Percentiles rank a stretch among this genome's conserved stretches.
Evolutionary conservation across 1,284 basidiomycete species (phyloP).

Genomic region (Trichosporon coremiiforme): DNA sequence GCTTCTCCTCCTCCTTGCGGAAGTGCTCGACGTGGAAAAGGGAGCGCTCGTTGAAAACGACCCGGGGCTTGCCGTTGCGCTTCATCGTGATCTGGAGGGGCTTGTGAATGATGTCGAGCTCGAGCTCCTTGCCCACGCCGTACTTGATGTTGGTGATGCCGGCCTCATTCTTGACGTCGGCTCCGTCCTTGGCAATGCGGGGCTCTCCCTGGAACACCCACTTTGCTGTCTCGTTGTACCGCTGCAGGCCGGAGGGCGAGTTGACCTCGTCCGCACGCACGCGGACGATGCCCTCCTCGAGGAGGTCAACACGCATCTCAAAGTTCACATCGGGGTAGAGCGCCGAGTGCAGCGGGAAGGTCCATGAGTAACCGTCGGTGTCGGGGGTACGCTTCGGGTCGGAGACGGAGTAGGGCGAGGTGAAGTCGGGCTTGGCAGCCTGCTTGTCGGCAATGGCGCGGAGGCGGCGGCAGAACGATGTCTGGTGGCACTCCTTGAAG

Average conservation of each 20-base stretch:
- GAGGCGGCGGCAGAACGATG: conserved; percentile 86
- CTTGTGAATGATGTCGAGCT: conserved; percentile 67
- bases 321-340: conserved; percentile 82
- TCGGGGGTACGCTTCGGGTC: conserved; percentile 60
- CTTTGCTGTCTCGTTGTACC: conserved; percentile 83
- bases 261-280: conserved; percentile 82
- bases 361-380: conserved; percentile 54
- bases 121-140: conserved; percentile 35
- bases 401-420: conserved; percentile 79
- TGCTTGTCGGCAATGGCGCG: conserved; percentile 75
- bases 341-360: conserved; percentile 70
- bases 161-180: conserved; percentile 58
- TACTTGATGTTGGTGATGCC: conserved; percentile 46
- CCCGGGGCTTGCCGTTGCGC: conserved; percentile 74
- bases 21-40: conserved; percentile 99
- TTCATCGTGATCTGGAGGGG: conserved; percentile 74
- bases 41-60: conserved; percentile 85
- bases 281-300: conserved; percentile 76
- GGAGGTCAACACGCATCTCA: conserved; percentile 74
- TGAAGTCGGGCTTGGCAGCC: conserved; percentile 63
- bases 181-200: conserved; percentile 58
- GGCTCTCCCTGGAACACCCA: conserved; percentile 77
- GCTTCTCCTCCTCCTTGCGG: conserved; percentile 64
- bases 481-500: conserved; percentile 87
- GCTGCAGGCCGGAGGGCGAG: conserved; percentile 65